These are phyloP conservation scores for Pascua guehoae DNA, from an alignment of 1,284 basidiomycete genomes.

Conservation along the genomic window DNA sequence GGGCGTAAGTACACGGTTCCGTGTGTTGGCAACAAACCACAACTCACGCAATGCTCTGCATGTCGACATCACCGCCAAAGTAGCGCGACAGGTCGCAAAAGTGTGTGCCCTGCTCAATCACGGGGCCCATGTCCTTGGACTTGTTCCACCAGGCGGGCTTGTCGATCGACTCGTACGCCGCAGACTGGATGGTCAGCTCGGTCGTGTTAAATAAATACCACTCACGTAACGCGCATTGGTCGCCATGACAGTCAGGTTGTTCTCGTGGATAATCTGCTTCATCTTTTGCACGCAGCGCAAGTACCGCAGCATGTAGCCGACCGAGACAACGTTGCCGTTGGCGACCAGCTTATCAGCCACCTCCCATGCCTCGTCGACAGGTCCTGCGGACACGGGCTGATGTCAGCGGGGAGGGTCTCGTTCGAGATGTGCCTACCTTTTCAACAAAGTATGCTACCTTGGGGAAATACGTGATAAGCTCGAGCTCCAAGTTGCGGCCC, in stretches of 20 bases:
- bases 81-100: conserved; percentile 72
- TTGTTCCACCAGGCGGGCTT: conserved; percentile 99
- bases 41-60: conserved; percentile 63
- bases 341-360: conserved; percentile 67
- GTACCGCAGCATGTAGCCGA: conserved; percentile 90
- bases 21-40: not conserved
- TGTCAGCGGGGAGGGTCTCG: not conserved
- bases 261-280: conserved; percentile 93
- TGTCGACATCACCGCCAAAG: conserved; percentile 95
- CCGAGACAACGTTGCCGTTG: conserved; percentile 74
- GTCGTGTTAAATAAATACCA: conserved; percentile 1
- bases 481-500: conserved; percentile 83
- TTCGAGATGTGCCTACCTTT: conserved; percentile 53
- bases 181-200: conserved; percentile 46
- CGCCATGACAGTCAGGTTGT: conserved; percentile 93
- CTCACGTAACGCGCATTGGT: conserved; percentile 88
- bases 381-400: conserved; percentile 77
- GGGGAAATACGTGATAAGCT: conserved; percentile 85
- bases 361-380: conserved; percentile 57
- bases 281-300: conserved; percentile 94
- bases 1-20: conserved; percentile 5
- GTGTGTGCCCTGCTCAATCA: conserved; percentile 95
- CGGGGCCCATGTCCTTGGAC: conserved; percentile 70
- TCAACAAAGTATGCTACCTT: conserved; percentile 89
- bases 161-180: conserved; percentile 83